Percentiles rank a stretch among this genome's conserved stretches.
Evolutionary conservation across 768 basidiomycete species (phyloP).

Genomic region (Agaricus subrufescens): DNA sequence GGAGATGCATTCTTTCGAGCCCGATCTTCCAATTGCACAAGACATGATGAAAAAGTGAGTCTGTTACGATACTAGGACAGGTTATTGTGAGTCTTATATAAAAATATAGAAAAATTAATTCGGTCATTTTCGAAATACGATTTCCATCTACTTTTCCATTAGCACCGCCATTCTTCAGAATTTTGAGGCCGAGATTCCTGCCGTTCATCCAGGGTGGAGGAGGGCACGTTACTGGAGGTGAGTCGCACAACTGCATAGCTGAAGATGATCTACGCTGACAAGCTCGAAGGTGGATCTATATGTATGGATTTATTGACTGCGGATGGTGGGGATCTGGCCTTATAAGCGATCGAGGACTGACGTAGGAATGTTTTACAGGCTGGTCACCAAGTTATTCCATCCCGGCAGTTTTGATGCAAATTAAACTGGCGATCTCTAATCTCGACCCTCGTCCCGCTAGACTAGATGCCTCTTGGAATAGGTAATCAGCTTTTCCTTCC

Average conservation of each 20-base stretch:
- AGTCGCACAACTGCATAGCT: not conserved
- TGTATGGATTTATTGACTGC: slow-evolving; percentile 71
- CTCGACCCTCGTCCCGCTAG: slow-evolving; percentile 61
- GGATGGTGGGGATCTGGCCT: slow-evolving; percentile 38
- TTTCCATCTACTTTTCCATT: slow-evolving; percentile 65
- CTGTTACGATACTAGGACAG: not conserved
- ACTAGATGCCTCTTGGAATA: slow-evolving; percentile 43
- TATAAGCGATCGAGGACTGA: not conserved
- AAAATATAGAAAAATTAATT: slow-evolving; percentile 45
- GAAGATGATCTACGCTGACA: not conserved
- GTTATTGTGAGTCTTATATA: not conserved
- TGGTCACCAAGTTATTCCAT: slow-evolving; percentile 68
- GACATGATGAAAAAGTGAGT: slow-evolving; percentile 50
- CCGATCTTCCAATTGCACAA: slow-evolving; percentile 51
- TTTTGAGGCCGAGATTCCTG: slow-evolving; percentile 67
- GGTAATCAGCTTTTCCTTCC: slow-evolving; percentile 22
- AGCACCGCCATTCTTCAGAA: slow-evolving; percentile 72
- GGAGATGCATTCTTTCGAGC: slow-evolving; percentile 69
- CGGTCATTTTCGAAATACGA: slow-evolving; percentile 68
- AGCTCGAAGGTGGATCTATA: slow-evolving; percentile 56
- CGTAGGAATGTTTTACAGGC: slow-evolving; percentile 24
- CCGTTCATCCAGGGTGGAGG: slow-evolving; percentile 70
- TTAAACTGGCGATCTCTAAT: slow-evolving; percentile 66
- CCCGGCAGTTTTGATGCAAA: slow-evolving; percentile 54
- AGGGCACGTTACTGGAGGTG: slow-evolving; percentile 62